Percentiles rank a stretch among this genome's conserved stretches.
These are phyloP conservation scores for Fusarium sp. DNA, from an alignment of 2,329 filamentous ascomycete genomes.

Conservation along the genomic window DNA sequence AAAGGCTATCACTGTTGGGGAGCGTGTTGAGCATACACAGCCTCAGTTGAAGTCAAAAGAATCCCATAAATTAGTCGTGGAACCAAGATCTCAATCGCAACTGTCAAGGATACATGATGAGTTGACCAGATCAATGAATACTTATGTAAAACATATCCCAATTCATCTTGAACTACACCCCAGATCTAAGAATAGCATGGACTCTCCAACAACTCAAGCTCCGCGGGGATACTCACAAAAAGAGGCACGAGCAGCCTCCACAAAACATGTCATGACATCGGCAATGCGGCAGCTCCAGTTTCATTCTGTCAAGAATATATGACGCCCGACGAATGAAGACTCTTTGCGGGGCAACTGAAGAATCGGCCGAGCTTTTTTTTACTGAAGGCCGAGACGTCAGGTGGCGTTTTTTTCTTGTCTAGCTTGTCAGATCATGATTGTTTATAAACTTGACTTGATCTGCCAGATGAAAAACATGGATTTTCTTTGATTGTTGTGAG, in stretches of 20 bases:
- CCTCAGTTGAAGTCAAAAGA: background rate
- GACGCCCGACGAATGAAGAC: background rate
- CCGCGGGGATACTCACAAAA: background rate
- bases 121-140: background rate
- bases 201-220: background rate
- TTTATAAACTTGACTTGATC: background rate
- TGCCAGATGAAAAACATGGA: background rate
- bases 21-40: background rate
- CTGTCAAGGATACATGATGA: background rate
- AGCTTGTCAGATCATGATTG: background rate
- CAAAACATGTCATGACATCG: background rate
- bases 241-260: background rate
- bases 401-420: background rate
- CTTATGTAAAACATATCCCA: background rate
- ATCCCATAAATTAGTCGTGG: background rate
- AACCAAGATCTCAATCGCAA: background rate
- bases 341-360: background rate
- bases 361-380: background rate
- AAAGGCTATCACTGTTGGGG: background rate
- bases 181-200: background rate
- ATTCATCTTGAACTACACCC: background rate
- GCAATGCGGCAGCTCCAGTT: background rate
- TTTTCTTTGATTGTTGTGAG: background rate
- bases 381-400: background rate
- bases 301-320: background rate